Percentiles rank a stretch among this genome's conserved stretches.
Conservation (phyloP, 192 early-diverging fungal species). For the Chytriomyces confervae region DNA sequence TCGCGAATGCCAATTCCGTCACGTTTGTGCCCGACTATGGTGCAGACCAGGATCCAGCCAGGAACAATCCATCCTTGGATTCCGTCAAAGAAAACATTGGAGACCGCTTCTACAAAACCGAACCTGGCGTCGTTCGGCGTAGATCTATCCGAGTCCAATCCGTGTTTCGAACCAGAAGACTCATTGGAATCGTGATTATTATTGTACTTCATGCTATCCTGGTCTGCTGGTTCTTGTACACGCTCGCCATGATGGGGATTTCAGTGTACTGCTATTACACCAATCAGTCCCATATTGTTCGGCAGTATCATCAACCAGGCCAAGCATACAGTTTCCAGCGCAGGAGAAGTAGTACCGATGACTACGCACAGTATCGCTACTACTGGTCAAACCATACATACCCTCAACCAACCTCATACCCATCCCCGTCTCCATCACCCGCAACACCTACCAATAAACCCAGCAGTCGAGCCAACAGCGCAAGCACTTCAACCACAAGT, state of each 20-base stretch:
- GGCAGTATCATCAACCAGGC: too few species aligned
- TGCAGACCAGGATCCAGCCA: not conserved
- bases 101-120: not conserved
- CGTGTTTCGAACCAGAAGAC: not conserved
- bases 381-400: too few species aligned
- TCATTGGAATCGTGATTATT: slow-evolving; percentile 6
- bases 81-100: not conserved
- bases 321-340: too few species aligned
- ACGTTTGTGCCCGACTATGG: slow-evolving; percentile 8
- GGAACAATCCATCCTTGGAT: not conserved
- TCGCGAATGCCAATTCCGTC: slow-evolving; percentile 2
- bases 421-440: too few species aligned
- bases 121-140: not conserved
- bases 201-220: slow-evolving; percentile 12
- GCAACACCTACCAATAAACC: too few species aligned
- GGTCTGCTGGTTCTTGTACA: slow-evolving; percentile 32
- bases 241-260: not conserved
- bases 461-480: too few species aligned
- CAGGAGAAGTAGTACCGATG: too few species aligned
- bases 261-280: slow-evolving; percentile 5
- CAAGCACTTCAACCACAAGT: too few species aligned
- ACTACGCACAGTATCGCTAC: too few species aligned
- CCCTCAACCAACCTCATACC: too few species aligned
- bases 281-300: too few species aligned
- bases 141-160: slow-evolving; percentile 10